Evolutionary conservation across 2,329 filamentous ascomycete species (phyloP).

Genomic region (Hirsutella minnesotensis): DNA sequence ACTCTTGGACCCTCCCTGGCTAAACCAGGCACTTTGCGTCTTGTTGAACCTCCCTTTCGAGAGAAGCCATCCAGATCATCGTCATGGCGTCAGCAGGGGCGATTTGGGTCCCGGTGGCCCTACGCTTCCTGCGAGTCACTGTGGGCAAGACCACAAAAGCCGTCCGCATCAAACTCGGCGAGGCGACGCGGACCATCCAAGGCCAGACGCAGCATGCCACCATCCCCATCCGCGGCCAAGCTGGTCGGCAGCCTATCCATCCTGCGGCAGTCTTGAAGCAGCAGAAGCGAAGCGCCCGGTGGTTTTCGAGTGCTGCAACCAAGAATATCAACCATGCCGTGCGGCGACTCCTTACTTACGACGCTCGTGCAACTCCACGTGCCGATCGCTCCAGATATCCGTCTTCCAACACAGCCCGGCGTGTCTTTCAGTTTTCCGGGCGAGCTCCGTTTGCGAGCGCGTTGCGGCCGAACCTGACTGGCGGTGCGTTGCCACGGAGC

Average conservation of each 20-base stretch:
- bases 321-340: conserved; percentile 31
- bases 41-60: not conserved
- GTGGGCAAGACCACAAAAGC: conserved; percentile 37
- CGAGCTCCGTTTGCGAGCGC: conserved; percentile 80
- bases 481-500: conserved; percentile 70
- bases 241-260: conserved; percentile 39
- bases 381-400: conserved; percentile 38
- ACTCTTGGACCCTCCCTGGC: too few species aligned
- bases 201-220: conserved; percentile 30
- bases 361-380: conserved; percentile 17
- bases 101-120: conserved; percentile 43
- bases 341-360: conserved; percentile 39
- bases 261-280: conserved; percentile 40
- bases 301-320: conserved; percentile 33
- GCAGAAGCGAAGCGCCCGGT: conserved; percentile 29
- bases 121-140: conserved; percentile 42
- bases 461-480: conserved; percentile 83
- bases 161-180: conserved; percentile 37
- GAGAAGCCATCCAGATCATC: not conserved
- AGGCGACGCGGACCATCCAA: conserved; percentile 31
- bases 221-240: conserved; percentile 25
- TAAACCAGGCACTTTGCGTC: not conserved
- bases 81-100: conserved; percentile 43
- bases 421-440: conserved; percentile 51
- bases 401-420: conserved; percentile 35